phyloP scores from a whole-genome alignment of 1,284 basidiomycete genomes.

The Tilletiopsis washingtonensis region DNA sequence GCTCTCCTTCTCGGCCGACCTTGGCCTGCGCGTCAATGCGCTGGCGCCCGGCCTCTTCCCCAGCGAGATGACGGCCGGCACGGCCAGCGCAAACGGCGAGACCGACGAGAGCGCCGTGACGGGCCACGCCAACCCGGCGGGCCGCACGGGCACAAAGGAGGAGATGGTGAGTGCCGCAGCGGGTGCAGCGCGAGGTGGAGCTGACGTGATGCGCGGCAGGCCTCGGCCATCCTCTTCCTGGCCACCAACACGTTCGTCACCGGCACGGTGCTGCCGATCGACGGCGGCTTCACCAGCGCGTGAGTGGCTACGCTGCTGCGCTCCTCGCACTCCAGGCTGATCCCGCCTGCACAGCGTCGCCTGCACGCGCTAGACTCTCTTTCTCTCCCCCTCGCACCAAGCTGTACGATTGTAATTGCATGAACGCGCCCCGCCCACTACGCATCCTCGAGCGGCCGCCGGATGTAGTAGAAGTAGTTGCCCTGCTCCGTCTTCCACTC shows the following conservation, averaged over 20 bases:
- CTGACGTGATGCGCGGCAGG: conserved; percentile 2
- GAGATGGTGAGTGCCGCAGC: conserved; percentile 14
- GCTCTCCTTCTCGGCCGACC: conserved; percentile 14
- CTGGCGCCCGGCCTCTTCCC: conserved; percentile 34
- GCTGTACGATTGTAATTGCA: no score
- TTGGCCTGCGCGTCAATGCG: conserved; percentile 25
- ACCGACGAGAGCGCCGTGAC: conserved; percentile 11
- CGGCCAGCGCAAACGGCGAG: conserved; percentile 10
- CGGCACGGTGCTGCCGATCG: conserved; percentile 27
- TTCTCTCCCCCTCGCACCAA: no score
- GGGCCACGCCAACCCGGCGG: conserved; percentile 23
- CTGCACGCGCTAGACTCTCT: no score
- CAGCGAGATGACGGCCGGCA: conserved; percentile 27
- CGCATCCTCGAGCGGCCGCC: conserved; percentile 40
- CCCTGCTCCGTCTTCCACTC: conserved; percentile 23
- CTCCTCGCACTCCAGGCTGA: no score
- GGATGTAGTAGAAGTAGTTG: conserved; percentile 46
- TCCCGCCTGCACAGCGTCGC: no score
- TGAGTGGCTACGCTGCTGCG: no score
- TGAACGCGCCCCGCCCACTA: no score
- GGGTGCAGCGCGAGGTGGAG: background rate
- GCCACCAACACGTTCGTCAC: conserved; percentile 26
- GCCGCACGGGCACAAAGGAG: conserved; percentile 17
- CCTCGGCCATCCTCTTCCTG: conserved; percentile 22
- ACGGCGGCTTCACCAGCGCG: conserved; percentile 31